Percentiles rank a stretch among this genome's conserved stretches.
These are phyloP conservation scores for Fusarium newnesense DNA, from an alignment of 2,329 filamentous ascomycete genomes.

Conservation along the genomic window DNA sequence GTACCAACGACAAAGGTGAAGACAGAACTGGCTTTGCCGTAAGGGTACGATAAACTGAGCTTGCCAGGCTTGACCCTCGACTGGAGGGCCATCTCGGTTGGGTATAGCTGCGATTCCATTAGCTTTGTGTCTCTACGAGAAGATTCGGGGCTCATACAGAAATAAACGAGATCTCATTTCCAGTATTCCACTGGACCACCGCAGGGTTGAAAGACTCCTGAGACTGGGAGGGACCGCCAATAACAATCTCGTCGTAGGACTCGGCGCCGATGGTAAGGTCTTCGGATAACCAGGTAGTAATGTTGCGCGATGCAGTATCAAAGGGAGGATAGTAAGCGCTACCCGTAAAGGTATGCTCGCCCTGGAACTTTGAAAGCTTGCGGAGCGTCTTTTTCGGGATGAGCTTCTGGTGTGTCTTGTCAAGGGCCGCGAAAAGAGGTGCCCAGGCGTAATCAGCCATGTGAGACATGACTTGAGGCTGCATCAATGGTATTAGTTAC, in stretches of 20 bases:
- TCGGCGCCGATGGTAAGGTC: constrained; percentile 70
- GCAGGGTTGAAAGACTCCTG: constrained; percentile 67
- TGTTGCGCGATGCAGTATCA: constrained; percentile 66
- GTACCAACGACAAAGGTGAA: constrained; percentile 64
- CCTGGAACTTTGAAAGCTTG: constrained; percentile 59
- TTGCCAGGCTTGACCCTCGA: constrained; percentile 21
- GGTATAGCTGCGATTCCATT: constrained; percentile 51
- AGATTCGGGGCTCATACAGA: constrained; percentile 23
- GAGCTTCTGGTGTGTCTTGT: constrained; percentile 59
- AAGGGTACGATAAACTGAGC: constrained; percentile 64
- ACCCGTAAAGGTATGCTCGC: constrained; percentile 62
- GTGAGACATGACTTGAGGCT: constrained; percentile 67
- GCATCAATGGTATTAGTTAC: fast-evolving
- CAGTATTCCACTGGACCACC: constrained; percentile 67
- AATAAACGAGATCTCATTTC: constrained; percentile 47
- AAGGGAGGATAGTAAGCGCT: constrained; percentile 68
- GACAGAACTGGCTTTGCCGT: constrained; percentile 58
- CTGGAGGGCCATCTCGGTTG: constrained; percentile 43
- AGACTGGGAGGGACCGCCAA: constrained; percentile 65
- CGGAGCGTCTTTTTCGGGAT: constrained; percentile 54
- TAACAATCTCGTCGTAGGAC: constrained; percentile 64
- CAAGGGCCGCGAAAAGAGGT: constrained; percentile 65
- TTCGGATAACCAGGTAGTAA: constrained; percentile 66
- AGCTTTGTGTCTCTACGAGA: constrained; percentile 46
- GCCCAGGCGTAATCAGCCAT: constrained; percentile 67